phyloP scores from a whole-genome alignment of 208 protist genomes.

The Leishmania tropica region DNA sequence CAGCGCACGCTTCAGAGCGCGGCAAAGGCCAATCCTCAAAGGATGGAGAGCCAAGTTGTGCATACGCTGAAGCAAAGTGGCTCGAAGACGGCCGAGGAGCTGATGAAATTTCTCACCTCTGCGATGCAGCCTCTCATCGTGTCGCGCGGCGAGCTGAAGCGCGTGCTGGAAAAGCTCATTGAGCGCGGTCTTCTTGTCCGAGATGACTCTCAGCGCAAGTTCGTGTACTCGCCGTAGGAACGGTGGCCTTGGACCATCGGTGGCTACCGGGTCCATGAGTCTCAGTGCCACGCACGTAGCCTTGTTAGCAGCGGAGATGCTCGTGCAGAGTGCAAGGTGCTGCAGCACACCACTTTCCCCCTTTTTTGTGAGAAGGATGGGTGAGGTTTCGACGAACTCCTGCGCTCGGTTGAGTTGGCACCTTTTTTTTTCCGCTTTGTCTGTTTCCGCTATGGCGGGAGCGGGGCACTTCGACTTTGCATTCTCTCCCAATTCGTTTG shows the following conservation, averaged over 20 bases:
- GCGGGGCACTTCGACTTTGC: neutral
- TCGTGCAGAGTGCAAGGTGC: neutral
- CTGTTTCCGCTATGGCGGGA: neutral
- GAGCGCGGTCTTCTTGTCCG: slow-evolving; percentile 53
- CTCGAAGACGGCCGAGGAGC: slow-evolving; percentile 18
- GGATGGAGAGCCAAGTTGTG: slow-evolving; percentile 26
- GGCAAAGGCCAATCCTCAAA: slow-evolving; percentile 21
- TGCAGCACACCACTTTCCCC: neutral
- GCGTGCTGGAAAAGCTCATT: slow-evolving; percentile 61
- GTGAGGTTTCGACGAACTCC: neutral
- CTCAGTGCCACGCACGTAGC: neutral
- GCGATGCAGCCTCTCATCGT: slow-evolving; percentile 17
- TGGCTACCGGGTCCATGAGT: neutral
- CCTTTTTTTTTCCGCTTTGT: neutral
- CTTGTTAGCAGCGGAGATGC: neutral
- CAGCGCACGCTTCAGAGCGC: slow-evolving; percentile 16
- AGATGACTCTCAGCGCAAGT: slow-evolving; percentile 23
- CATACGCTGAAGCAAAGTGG: slow-evolving; percentile 44
- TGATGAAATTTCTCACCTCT: slow-evolving; percentile 20
- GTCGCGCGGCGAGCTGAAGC: slow-evolving; percentile 49
- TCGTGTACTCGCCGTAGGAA: slow-evolving; percentile 36
- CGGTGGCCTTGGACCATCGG: neutral
- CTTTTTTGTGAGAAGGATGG: neutral
- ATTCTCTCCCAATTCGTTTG: neutral
- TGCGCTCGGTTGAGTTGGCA: neutral